A percentile compares a stretch with the other conserved stretches of the same genome.
These are phyloP conservation scores for Paraconiothyrium brasiliense DNA, from an alignment of 2,329 filamentous ascomycete species.

Conservation along the genomic window DNA sequence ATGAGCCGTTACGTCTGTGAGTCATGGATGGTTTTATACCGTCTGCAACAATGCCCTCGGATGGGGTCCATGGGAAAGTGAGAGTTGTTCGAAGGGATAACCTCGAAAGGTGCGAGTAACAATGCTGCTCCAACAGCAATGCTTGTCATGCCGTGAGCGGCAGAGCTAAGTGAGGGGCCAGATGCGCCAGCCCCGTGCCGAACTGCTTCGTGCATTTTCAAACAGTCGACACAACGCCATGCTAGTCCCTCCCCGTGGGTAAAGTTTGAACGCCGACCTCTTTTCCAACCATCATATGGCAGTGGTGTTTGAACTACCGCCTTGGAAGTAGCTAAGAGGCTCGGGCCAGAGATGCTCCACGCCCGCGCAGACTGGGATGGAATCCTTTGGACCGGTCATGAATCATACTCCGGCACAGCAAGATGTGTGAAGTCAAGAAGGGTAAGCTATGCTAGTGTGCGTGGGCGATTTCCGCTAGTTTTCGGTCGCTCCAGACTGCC, in stretches of 20 bases:
- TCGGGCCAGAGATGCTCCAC: background rate
- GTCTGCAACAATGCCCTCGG: background rate
- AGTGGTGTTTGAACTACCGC: background rate
- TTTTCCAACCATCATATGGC: background rate
- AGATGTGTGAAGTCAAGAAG: background rate
- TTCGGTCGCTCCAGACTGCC: slow-evolving; percentile 1
- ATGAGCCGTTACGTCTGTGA: background rate
- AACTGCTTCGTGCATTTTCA: background rate
- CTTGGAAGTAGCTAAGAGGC: background rate
- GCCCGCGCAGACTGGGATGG: background rate
- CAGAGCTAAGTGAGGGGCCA: background rate
- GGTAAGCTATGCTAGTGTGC: background rate
- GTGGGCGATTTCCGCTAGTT: background rate
- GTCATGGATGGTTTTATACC: background rate
- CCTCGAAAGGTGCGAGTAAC: background rate
- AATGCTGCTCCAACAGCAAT: background rate
- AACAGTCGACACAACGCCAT: background rate
- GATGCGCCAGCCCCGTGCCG: slow-evolving; percentile 2
- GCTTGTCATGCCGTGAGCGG: slow-evolving; percentile 1
- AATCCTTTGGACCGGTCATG: slow-evolving; percentile 3
- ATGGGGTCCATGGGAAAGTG: background rate
- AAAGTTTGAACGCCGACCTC: slow-evolving; percentile 10
- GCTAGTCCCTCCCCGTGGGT: slow-evolving; percentile 5
- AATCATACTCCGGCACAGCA: background rate
- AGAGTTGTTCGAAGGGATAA: background rate